Evolutionary conservation across 2,329 filamentous ascomycete species (phyloP).

Genomic region (Colletotrichum endophyticum): DNA sequence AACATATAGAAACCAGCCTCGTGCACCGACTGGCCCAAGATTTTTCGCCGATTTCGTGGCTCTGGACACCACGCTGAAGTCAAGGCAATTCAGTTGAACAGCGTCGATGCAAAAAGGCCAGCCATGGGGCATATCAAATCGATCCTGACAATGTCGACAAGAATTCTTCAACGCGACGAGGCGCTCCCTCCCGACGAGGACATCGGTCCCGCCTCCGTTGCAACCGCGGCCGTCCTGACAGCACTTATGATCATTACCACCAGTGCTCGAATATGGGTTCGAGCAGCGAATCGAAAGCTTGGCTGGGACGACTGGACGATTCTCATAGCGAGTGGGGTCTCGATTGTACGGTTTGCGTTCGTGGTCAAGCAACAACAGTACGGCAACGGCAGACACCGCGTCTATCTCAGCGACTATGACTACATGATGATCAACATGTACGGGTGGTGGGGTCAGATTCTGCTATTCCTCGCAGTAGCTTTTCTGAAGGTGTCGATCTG

Average conservation of each 20-base stretch:
- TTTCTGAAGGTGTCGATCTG: conserved; percentile 46
- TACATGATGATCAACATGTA: conserved; percentile 40
- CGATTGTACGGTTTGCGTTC: conserved; percentile 33
- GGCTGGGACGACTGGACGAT: conserved; percentile 44
- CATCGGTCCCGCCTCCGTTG: conserved; percentile 32
- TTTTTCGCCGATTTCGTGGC: neutral
- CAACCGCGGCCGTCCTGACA: conserved; percentile 33
- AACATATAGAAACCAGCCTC: neutral
- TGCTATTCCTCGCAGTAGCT: conserved; percentile 42
- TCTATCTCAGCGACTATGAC: conserved; percentile 33
- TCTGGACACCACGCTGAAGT: neutral
- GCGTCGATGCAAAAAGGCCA: rapidly evolving
- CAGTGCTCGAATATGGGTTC: conserved; percentile 33
- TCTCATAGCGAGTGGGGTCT: conserved; percentile 28
- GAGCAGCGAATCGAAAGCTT: conserved; percentile 28
- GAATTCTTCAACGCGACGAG: conserved; percentile 22
- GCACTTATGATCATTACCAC: conserved; percentile 34
- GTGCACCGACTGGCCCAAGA: neutral
- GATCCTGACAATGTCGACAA: neutral
- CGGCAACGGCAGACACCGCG: conserved; percentile 43
- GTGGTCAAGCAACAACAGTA: conserved; percentile 34
- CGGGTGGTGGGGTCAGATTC: conserved; percentile 42
- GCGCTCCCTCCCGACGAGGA: conserved; percentile 42
- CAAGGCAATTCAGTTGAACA: neutral
- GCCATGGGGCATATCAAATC: neutral